These are phyloP conservation scores for Phytophthora syringae DNA, from an alignment of 352 stramenopile genomes.

Conservation along the genomic window DNA sequence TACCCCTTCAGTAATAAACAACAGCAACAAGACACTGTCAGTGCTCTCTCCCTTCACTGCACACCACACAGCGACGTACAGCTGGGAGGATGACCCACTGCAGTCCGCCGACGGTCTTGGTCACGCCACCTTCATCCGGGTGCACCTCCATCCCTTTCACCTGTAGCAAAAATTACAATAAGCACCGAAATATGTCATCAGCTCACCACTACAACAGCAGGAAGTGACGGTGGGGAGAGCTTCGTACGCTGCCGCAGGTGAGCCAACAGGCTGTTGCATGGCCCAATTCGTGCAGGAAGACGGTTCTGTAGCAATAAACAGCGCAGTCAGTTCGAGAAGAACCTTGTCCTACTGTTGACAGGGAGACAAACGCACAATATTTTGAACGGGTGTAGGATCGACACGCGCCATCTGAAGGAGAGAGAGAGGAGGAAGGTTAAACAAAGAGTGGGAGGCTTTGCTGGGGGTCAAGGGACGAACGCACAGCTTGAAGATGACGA, in stretches of 20 bases:
- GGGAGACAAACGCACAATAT: slow-evolving; percentile 71
- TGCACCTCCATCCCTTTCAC: slow-evolving; percentile 91
- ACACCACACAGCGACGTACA: slow-evolving; percentile 35
- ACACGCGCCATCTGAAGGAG: slow-evolving; percentile 80
- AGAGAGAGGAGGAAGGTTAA: not conserved
- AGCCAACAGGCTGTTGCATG: slow-evolving; percentile 87
- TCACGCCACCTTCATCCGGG: slow-evolving; percentile 88
- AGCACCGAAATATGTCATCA: too few species aligned
- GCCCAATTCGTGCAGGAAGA: slow-evolving; percentile 88
- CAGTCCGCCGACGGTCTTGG: slow-evolving; percentile 77
- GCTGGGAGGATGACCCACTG: slow-evolving; percentile 80
- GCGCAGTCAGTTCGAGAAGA: not conserved
- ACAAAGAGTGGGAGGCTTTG: not conserved
- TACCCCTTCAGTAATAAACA: slow-evolving; percentile 59
- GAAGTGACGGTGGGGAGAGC: not conserved
- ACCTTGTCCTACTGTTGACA: not conserved
- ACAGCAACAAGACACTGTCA: not conserved
- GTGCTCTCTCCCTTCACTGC: not conserved
- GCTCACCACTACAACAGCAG: too few species aligned
- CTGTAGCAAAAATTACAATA: slow-evolving; percentile 24
- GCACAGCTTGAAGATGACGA: slow-evolving; percentile 90
- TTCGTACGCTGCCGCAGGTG: slow-evolving; percentile 77
- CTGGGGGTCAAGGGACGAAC: not conserved
- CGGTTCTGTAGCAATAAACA: slow-evolving; percentile 58
- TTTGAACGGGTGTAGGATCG: slow-evolving; percentile 89